Evolutionary conservation across 2,329 filamentous ascomycete genomes (phyloP), one percentile per base, ranked within the genome.

Genomic region (Aaosphaeria arxii): DNA sequence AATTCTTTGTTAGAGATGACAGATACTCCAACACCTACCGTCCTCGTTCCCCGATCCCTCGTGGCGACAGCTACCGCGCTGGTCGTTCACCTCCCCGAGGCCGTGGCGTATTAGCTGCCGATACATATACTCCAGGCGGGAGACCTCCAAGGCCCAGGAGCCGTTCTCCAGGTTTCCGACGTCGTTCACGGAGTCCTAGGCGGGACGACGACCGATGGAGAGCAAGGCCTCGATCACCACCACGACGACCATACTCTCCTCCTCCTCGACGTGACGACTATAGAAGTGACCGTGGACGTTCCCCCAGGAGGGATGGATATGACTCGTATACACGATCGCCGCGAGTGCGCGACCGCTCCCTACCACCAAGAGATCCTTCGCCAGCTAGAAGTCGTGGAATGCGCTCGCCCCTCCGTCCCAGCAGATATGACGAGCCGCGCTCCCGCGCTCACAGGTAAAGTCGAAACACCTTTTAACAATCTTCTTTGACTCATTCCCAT

Each of bases 201-300:
- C 63, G 68, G 30, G 59, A 58, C 32, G 68, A 71, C 45, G 68
- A 76, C 56, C 71, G 71, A 57, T 68, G 70, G 76, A 64, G 74
- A 62, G 46, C 69, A 45, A 56, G 75, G 51, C 71, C 72, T 42
- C 71, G 76, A 54, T 80, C 80, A 30, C 80, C 79, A 38, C 71
- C 74, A 17, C 69, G 73, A 6, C 68, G 75, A 43, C 63, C 51
- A 36, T 72, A 64, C 44, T 73, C 69, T 11, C 64, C 70, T 29
- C 56, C 69, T 11, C 64, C 70, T 29, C 56, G 71, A 44, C 64
- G 71, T n/a, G 67, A 69, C 29, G 66, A 66, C 33, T 67, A 59
- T 45, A 65, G 68, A 45, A 61, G 62, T 46, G 69, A 73, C 43
- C 63, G 67, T 43, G 62, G 53, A 28, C 67, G 74, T 48, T 74